These are phyloP conservation scores for Vigna mungo DNA, from an alignment of 306 rosid genomes.

Conservation along the genomic window DNA sequence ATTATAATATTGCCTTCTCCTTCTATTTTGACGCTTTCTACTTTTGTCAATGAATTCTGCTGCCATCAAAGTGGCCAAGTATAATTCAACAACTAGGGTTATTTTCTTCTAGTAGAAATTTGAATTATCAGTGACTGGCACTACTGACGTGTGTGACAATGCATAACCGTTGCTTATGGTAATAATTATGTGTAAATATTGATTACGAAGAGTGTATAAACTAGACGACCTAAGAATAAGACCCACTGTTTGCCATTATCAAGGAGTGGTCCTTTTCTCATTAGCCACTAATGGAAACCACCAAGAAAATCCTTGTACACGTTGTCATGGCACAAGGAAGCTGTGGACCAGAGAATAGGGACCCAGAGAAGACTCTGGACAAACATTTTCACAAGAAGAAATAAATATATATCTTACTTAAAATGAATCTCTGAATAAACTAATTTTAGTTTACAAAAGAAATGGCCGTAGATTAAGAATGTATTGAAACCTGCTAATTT, in stretches of 20 bases:
- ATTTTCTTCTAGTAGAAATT: slow-evolving; percentile 1
- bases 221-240: slow-evolving; percentile 37
- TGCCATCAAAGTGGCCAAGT: not conserved
- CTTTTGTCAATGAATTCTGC: slow-evolving; percentile 30
- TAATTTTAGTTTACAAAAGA: too few species aligned
- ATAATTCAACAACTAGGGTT: slow-evolving; percentile 13
- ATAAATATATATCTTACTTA: too few species aligned
- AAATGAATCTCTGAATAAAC: too few species aligned
- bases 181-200: slow-evolving; percentile 38
- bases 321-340: slow-evolving; percentile 34
- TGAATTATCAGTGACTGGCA: slow-evolving; percentile 18
- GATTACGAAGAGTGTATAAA: slow-evolving; percentile 37
- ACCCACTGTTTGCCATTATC: slow-evolving; percentile 48
- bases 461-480: too few species aligned
- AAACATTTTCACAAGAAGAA: too few species aligned
- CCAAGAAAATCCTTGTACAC: slow-evolving; percentile 40
- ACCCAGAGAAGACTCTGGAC: not conserved
- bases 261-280: slow-evolving; percentile 46
- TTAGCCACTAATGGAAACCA: slow-evolving; percentile 42
- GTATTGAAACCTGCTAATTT: not conserved
- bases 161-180: slow-evolving; percentile 28
- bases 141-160: slow-evolving; percentile 36
- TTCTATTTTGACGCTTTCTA: slow-evolving; percentile 18
- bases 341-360: slow-evolving; percentile 36
- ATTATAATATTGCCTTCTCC: not conserved